A percentile compares a stretch with the other conserved stretches of the same genome.
Evolutionary conservation across 495 filamentous ascomycete species (phyloP).

Genomic region (Beverwykella pulmonaria): DNA sequence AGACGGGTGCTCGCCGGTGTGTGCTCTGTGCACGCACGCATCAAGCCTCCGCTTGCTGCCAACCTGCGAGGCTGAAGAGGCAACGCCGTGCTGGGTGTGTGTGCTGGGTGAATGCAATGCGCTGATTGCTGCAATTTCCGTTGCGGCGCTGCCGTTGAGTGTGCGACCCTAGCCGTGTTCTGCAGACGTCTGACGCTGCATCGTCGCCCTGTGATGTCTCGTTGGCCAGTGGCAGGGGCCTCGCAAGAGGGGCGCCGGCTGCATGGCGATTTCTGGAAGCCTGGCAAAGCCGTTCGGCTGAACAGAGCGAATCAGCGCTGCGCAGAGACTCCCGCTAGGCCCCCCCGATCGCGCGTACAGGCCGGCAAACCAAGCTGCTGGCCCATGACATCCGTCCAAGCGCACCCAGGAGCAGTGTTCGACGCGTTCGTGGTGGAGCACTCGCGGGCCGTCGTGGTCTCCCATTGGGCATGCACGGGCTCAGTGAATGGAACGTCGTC

Average conservation of each 20-base stretch:
- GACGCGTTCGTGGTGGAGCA: background rate
- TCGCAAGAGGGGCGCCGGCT: constrained; percentile 3
- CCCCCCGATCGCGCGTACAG: constrained; percentile 36
- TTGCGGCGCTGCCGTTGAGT: constrained; percentile 35
- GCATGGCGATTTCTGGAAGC: constrained; percentile 35
- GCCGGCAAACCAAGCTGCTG: constrained; percentile 32
- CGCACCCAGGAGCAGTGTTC: background rate
- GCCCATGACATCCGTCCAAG: constrained; percentile 22
- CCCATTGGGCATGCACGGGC: constrained; percentile 3
- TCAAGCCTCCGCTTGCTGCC: too few relatives aligned
- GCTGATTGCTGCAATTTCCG: constrained; percentile 39
- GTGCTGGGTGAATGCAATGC: constrained; percentile 9
- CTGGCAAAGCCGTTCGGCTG: constrained; percentile 35
- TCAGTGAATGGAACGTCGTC: background rate
- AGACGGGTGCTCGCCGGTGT: constrained; percentile 6
- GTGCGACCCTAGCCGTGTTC: constrained; percentile 14
- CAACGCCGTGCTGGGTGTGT: background rate
- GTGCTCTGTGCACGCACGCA: background rate
- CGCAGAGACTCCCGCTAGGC: constrained; percentile 16
- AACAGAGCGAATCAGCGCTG: constrained; percentile 24
- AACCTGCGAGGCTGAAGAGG: constrained; percentile 34
- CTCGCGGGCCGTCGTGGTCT: background rate
- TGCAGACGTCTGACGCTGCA: constrained; percentile 23
- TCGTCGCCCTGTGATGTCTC: constrained; percentile 16
- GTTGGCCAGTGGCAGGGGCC: constrained; percentile 8